Conservation (phyloP, 148 eudicot species). For the Silene conica region DNA sequence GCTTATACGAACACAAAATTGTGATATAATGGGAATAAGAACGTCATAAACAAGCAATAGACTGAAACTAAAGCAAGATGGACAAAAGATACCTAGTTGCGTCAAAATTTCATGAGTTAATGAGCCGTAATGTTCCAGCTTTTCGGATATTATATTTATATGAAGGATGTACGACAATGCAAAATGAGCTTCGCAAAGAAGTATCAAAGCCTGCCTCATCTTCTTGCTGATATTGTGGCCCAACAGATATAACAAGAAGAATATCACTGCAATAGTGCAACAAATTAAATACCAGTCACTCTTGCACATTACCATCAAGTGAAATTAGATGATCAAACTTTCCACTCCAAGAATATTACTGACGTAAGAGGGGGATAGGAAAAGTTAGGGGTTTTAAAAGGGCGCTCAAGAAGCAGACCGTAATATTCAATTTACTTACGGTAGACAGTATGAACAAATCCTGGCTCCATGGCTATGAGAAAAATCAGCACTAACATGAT, state of each 20-base stretch:
- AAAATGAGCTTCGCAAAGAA: constrained; percentile 96
- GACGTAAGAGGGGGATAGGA: neutral
- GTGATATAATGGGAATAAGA: neutral
- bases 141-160: constrained; percentile 61
- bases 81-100: constrained; percentile 60
- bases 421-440: constrained; percentile 41
- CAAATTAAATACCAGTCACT: constrained; percentile 21
- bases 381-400: constrained; percentile 1
- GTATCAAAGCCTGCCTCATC: constrained; percentile 66
- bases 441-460: constrained; percentile 80
- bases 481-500: constrained; percentile 80
- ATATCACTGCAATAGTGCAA: constrained; percentile 69
- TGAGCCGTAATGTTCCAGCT: constrained; percentile 47
- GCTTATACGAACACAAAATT: neutral
- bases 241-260: constrained; percentile 83
- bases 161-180: constrained; percentile 79
- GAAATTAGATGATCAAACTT: neutral
- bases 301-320: neutral
- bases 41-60: constrained; percentile 1
- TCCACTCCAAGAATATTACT: constrained; percentile 1
- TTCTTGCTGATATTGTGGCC: constrained; percentile 66
- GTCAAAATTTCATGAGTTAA: constrained; percentile 54
- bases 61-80: constrained; percentile 10
- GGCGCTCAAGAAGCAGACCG: constrained; percentile 11
- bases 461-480: constrained; percentile 94